Conservation (phyloP, 768 basidiomycete species). For the Pisolithus sp. region DNA sequence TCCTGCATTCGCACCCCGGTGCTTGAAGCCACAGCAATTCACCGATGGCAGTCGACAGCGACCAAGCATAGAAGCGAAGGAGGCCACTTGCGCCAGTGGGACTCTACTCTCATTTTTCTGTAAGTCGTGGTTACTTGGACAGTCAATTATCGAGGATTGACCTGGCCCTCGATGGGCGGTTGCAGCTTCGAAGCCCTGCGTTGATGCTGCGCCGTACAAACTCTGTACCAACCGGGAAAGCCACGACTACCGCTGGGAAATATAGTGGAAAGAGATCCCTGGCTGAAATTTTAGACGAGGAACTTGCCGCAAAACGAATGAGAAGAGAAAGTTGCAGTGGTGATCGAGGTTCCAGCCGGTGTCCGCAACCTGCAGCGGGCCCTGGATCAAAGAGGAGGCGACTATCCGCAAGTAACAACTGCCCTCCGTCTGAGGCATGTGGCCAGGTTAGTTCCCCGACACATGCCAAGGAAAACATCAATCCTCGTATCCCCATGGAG, state of each 20-base stretch:
- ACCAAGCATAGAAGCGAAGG: slow-evolving; percentile 36
- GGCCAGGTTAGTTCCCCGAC: slow-evolving; percentile 42
- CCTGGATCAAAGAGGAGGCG: slow-evolving; percentile 11
- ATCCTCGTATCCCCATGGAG: slow-evolving; percentile 33
- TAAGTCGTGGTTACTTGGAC: slow-evolving; percentile 27
- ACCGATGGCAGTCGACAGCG: slow-evolving; percentile 18
- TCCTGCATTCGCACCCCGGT: slow-evolving; percentile 52
- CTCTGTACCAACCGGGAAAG: slow-evolving; percentile 24
- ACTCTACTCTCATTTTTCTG: slow-evolving; percentile 62
- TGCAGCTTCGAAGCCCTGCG: slow-evolving; percentile 21
- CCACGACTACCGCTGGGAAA: slow-evolving; percentile 36
- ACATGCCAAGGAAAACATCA: slow-evolving; percentile 33
- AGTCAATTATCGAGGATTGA: slow-evolving; percentile 28
- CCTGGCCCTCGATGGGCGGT: slow-evolving; percentile 24
- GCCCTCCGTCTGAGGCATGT: slow-evolving; percentile 10
- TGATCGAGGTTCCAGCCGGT: slow-evolving; percentile 24
- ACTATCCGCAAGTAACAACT: slow-evolving; percentile 6
- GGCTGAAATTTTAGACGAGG: slow-evolving; percentile 63
- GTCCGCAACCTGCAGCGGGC: slow-evolving; percentile 12
- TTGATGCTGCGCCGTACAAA: slow-evolving; percentile 19
- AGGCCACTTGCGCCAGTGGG: slow-evolving; percentile 15
- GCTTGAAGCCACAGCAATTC: slow-evolving; percentile 36
- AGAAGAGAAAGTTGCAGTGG: slow-evolving; percentile 15
- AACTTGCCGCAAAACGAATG: slow-evolving; percentile 48
- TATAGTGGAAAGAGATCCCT: slow-evolving; percentile 74